phyloP scores from a whole-genome alignment of 768 basidiomycete species.

The Xerocomus spinulosus region DNA sequence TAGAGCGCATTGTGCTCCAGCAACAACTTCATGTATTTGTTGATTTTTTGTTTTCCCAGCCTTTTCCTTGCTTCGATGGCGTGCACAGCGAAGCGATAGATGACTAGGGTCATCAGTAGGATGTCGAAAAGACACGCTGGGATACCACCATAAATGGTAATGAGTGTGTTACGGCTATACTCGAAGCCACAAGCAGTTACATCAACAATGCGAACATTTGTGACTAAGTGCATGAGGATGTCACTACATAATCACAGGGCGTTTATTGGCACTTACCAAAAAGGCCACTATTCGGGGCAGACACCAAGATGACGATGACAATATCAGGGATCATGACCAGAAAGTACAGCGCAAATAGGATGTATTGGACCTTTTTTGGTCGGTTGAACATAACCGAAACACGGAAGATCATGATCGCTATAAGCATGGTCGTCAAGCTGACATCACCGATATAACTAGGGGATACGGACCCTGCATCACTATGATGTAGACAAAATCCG shows the following conservation, averaged over 20 bases:
- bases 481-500: neutral
- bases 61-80: slow-evolving; percentile 1
- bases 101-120: slow-evolving; percentile 3
- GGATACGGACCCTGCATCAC: slow-evolving; percentile 5
- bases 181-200: no score
- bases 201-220: no score
- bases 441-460: neutral
- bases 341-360: slow-evolving; percentile 2
- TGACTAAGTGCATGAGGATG: no score
- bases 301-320: no score
- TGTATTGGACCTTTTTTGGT: neutral
- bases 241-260: no score
- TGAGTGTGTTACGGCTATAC: no score
- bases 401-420: slow-evolving; percentile 10
- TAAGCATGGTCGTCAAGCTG: no score
- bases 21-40: slow-evolving; percentile 8
- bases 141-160: no score
- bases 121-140: neutral
- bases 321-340: neutral
- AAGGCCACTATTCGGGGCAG: no score
- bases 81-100: neutral
- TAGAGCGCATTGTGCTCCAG: slow-evolving; percentile 8
- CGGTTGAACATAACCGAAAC: slow-evolving; percentile 11
- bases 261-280: no score
- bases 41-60: slow-evolving; percentile 1